Base-by-base conservation (phyloP, 1,139 yeast genomes). In the Geotrichum europaeum region DNA sequence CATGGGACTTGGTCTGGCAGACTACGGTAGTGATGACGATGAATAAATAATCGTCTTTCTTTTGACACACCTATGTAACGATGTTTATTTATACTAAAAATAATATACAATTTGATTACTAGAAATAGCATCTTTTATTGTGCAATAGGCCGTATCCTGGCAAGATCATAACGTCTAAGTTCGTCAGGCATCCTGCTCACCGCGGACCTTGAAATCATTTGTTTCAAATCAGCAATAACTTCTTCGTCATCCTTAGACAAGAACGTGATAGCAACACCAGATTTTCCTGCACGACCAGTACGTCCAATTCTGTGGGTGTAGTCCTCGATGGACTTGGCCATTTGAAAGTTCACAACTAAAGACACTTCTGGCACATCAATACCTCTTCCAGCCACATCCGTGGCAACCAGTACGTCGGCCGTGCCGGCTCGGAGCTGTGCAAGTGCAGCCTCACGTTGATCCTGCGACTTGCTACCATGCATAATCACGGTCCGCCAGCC, bases 371-470 rank as follows among this genome's bases (percentile, higher is more conserved):
- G 87, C 20, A 94, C 85, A 74, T 94, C 98, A 63, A 94, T 85
- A 74, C 99, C 99, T 77, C 99, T 84, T 4, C 97, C 96, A 1
- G 98, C 98, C 58, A 94, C 92, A 70, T 94, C 97, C 0, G 99
- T 94, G 12, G 97, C 97, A 40, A 94, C 86, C 56, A 94, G 76
- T 12, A 89, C 78, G 59, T 84, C 84, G 1, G 84, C 83, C 34
- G 78, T 76, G 34, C 90, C 89, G 13, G 78, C 70, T 60, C 85
- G 81, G 71, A 94, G 82, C 50, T 84, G 82, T 22, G 78, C 77
- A 53, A 94, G 79, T 0, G 96, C 87, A n/a, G 75, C 74, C 70
- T 94, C 98, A 73, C 99, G 82, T 67, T 86, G 85, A n/a, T 84
- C 89, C 73, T 94, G 99, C 0, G 87, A 80, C 69, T 88, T 88